Base-by-base conservation (phyloP, 2,329 filamentous ascomycete species). In the Coniochaeta pulveracea region DNA sequence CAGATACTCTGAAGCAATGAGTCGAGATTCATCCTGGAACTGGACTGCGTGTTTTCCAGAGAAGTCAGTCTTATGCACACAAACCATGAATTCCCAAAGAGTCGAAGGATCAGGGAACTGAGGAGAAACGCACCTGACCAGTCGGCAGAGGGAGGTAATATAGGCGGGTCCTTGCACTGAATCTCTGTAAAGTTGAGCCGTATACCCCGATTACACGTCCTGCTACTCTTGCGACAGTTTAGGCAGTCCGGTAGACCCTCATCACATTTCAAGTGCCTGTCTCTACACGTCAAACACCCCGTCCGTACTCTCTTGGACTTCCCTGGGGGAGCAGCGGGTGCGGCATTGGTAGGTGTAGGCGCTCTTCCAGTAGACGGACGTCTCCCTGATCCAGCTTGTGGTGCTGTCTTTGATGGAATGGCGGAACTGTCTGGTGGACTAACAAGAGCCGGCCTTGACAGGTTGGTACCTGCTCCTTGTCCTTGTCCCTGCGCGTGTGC, bases 131-230 rank as follows among this genome's bases (percentile, higher is more conserved):
- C 51, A 74, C 70, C 69, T 50, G 67, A 66, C 70, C 80, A 85
- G 33, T 84, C 79, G 1, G 67, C 60, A 2, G 73, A 70, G 2
- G 66, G 69, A 5, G 69, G 64, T 16, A 81, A 64, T 16, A 81
- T 60, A 31, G 76, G 78, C 34, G 80, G 84, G 32, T 65, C 61
- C 47, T 82, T 76, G 36, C 80, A 77, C 40, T 80, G 79, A 4
- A 80, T 81, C 50, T 94, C 86, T 44, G 94, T 86, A 48, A 94
- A 96, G 58, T 94, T 95, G 25, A 96, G 64, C 23, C 85, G 74
- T 33, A 95, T 66, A 12, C 88, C 89, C 45, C 86, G 75, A 52
- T 88, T 86, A 63, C 89, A 96, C 37, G 78, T 65, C 33, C 89
- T 69, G 48, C 77, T 88, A 34, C 88, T 91, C 58, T 93, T 95